Percentiles rank a stretch among this genome's conserved stretches.
phyloP scores from a whole-genome alignment of 768 basidiomycete genomes.

The Tulasnella calospora region DNA sequence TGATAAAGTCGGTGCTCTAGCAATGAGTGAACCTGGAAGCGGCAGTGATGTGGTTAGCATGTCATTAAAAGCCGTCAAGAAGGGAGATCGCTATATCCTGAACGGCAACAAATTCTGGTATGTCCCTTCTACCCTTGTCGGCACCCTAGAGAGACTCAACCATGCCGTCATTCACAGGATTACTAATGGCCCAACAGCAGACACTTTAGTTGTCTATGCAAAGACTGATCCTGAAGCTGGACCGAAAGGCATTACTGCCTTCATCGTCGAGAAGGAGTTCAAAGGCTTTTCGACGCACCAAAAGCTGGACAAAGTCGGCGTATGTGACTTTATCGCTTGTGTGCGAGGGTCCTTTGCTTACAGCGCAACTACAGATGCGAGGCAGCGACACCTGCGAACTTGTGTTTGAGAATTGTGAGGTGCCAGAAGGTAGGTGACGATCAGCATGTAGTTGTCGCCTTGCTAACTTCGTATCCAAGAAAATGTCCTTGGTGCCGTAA shows the following conservation, averaged over 20 bases:
- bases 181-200: constrained; percentile 88
- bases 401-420: constrained; percentile 83
- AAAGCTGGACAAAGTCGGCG: constrained; percentile 89
- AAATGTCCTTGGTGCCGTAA: constrained; percentile 76
- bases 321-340: constrained; percentile 25
- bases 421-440: constrained; percentile 65
- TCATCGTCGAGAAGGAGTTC: constrained; percentile 79
- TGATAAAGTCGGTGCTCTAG: constrained; percentile 74
- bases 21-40: constrained; percentile 90
- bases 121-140: constrained; percentile 30
- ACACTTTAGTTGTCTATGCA: constrained; percentile 88
- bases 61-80: constrained; percentile 74
- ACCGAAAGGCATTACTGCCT: constrained; percentile 87
- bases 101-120: constrained; percentile 83
- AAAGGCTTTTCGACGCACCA: constrained; percentile 83
- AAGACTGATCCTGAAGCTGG: constrained; percentile 73
- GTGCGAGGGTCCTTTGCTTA: not conserved
- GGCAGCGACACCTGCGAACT: constrained; percentile 93
- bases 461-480: constrained; percentile 42
- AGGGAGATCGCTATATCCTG: constrained; percentile 60
- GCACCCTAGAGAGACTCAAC: not conserved
- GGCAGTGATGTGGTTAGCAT: constrained; percentile 97
- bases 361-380: constrained; percentile 57
- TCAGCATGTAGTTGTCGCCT: constrained; percentile 3
- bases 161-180: constrained; percentile 55